Evolutionary conservation across 768 basidiomycete species (phyloP).

Genomic region (Lactifluus hygrophoroides): DNA sequence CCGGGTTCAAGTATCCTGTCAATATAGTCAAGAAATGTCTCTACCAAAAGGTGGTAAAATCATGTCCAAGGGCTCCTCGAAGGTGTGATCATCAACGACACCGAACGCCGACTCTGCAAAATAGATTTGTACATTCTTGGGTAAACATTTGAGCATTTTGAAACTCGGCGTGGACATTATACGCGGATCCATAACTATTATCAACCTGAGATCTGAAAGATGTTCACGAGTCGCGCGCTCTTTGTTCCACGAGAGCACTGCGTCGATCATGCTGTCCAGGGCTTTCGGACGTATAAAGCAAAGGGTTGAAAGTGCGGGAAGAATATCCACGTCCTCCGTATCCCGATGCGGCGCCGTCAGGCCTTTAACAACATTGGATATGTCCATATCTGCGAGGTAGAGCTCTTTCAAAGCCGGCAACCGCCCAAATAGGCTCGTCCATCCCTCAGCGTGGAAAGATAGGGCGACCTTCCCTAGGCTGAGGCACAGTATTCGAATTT

Average conservation of each 20-base stretch:
- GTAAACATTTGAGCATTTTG: background rate
- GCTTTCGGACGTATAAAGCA: conserved; percentile 11
- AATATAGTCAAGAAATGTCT: conserved; percentile 3
- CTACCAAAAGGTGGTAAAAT: conserved; percentile 18
- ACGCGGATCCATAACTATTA: conserved; percentile 4
- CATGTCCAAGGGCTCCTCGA: conserved; percentile 19
- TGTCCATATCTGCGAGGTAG: conserved; percentile 8
- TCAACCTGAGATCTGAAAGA: background rate
- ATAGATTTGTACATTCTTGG: conserved; percentile 10
- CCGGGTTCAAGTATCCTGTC: background rate
- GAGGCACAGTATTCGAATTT: conserved; percentile 12
- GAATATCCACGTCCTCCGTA: background rate
- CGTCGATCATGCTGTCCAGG: conserved; percentile 9
- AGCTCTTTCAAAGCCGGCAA: conserved; percentile 12
- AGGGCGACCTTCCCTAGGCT: conserved; percentile 1
- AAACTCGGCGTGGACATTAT: background rate
- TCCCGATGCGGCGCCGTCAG: background rate
- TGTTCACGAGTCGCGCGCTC: background rate
- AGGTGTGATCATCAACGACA: background rate
- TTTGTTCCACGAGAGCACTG: conserved; percentile 6
- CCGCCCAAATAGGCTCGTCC: conserved; percentile 11
- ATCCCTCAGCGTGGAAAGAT: conserved; percentile 12
- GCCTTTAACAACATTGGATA: conserved; percentile 8
- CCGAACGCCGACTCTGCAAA: background rate
- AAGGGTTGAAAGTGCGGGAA: background rate